phyloP scores from a whole-genome alignment of 202 grass and related monocot species.

The Digitaria exilis region DNA sequence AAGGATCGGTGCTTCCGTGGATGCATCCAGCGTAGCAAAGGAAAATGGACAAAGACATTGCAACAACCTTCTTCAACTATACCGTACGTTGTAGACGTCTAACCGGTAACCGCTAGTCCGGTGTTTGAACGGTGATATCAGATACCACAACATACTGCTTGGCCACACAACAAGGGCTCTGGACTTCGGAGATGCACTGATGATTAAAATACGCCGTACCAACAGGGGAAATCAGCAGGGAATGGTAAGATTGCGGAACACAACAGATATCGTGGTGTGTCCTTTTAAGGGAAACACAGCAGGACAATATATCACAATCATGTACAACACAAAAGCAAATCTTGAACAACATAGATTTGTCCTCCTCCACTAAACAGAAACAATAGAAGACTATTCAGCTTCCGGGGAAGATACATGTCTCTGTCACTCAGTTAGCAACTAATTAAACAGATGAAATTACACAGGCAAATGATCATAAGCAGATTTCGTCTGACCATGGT shows the following conservation, averaged over 20 bases:
- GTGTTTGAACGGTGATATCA: neutral
- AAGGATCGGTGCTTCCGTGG: neutral
- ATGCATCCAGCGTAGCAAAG: neutral
- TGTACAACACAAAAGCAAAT: neutral
- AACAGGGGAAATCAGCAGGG: too few relatives aligned
- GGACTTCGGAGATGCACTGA: neutral
- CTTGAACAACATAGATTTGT: neutral
- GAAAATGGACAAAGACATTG: neutral
- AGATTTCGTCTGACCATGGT: neutral
- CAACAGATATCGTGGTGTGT: neutral
- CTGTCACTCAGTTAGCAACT: constrained; percentile 20
- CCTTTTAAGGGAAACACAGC: neutral
- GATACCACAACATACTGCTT: neutral
- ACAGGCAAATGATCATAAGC: neutral
- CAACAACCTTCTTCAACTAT: neutral
- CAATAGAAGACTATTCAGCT: neutral
- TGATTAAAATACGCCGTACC: neutral
- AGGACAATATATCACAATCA: neutral
- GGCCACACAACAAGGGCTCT: neutral
- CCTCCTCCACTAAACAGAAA: neutral
- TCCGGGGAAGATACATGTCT: constrained; percentile 21
- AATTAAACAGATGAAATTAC: constrained; percentile 28
- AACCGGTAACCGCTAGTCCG: neutral
- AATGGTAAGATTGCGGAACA: neutral
- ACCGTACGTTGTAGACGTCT: neutral